Conservation (phyloP, 1,139 yeast species). For the Protomyces inundatus region DNA sequence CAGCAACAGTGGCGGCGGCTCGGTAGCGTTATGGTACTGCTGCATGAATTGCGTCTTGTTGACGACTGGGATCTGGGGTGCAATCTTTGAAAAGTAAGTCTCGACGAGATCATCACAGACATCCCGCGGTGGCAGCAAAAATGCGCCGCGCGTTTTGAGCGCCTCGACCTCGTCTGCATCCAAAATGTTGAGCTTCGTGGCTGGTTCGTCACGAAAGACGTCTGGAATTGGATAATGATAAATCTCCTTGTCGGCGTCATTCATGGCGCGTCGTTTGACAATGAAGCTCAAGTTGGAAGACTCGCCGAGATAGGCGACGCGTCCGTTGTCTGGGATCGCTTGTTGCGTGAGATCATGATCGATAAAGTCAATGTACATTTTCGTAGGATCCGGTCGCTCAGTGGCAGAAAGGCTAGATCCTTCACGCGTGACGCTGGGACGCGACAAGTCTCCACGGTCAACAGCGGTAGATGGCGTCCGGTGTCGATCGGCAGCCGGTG, state of each 20-base stretch:
- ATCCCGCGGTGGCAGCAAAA: constrained; percentile 58
- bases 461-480: neutral
- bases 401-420: neutral
- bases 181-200: constrained; percentile 39
- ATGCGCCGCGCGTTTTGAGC: constrained; percentile 65
- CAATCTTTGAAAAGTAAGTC: constrained; percentile 60
- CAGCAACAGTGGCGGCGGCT: constrained; percentile 63
- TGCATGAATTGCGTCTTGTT: constrained; percentile 60
- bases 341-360: constrained; percentile 10
- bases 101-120: constrained; percentile 59
- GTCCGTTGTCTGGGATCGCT: constrained; percentile 16
- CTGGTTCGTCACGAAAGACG: constrained; percentile 33
- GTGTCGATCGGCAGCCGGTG: neutral
- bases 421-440: neutral
- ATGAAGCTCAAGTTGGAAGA: constrained; percentile 39
- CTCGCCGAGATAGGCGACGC: constrained; percentile 34
- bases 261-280: constrained; percentile 37
- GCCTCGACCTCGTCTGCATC: constrained; percentile 67
- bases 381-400: constrained; percentile 4
- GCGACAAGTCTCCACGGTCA: neutral
- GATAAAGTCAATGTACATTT: constrained; percentile 9
- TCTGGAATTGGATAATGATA: constrained; percentile 41
- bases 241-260: constrained; percentile 33
- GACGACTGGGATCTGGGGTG: constrained; percentile 68
- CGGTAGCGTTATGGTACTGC: constrained; percentile 53